Base-by-base conservation (phyloP, 495 filamentous ascomycete genomes). In the Penicillium cosmopolitanum region DNA sequence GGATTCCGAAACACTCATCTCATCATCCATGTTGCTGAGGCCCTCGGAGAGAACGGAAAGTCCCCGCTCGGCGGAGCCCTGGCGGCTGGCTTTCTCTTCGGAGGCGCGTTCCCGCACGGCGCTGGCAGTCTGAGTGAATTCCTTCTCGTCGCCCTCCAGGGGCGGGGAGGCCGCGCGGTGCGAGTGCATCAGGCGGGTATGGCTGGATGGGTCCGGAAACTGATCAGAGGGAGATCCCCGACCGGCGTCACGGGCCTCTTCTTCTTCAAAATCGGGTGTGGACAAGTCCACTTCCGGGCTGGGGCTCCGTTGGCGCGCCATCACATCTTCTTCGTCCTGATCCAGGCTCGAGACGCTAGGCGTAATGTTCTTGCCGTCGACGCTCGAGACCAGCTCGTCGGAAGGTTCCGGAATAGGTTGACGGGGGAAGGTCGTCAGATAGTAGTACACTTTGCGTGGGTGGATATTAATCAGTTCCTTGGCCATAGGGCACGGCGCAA, bases 381-480 rank as follows among this genome's bases (percentile, higher is more conserved):
- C 60, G 52, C 62, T 71, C 11, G 72, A 72, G 57, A 71, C 74
- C 46, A 82, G 71, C 64, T 83, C 82, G 38, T 82, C 83, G 28
- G 85, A 81, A 52, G 85, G 84, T 65, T 92, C 87, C 1, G 93
- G 93, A 23, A 98, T 84, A 47, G 91, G 85, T 73, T 96, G 92
- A 64, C 86, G 90, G 50, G 89, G 86, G 60, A 78, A 86, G 8
- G 90, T 96, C 38, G 92, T 95, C 51, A 98, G 85, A 75, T 91
- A 97, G 73, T 93, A 98, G 76, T 96, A 98, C 53, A 96, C 92
- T 76, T 95, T 91, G 67, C 92, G 89, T 23, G 95, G 95, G 67
- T 98, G 94, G 38, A 94, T 88, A 31, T 90, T 86, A 67, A 96
- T 89, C 56, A 97, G 86, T 76, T 96, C 92, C 75, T 98, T 98